phyloP scores from a whole-genome alignment of 2,329 filamentous ascomycete species.

The Aspergillus niger region DNA sequence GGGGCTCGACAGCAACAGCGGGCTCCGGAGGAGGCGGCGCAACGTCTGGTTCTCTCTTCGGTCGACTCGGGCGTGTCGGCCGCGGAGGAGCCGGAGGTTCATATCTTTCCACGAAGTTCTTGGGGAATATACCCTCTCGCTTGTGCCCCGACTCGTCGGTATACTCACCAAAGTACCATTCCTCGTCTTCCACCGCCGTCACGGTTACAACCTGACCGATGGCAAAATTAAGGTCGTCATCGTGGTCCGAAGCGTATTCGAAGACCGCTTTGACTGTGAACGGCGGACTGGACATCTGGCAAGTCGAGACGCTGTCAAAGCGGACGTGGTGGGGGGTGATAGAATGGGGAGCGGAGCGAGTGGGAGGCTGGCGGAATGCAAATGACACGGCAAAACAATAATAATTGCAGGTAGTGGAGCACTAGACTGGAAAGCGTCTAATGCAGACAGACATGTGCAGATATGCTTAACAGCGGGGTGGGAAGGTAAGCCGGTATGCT shows the following conservation, averaged over 20 bases:
- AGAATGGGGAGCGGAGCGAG: slow-evolving; percentile 9
- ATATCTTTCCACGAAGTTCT: slow-evolving; percentile 96
- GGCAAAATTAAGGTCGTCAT: slow-evolving; percentile 88
- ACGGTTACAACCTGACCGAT: slow-evolving; percentile 90
- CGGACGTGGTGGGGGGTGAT: slow-evolving; percentile 13
- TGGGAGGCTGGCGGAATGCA: slow-evolving; percentile 10
- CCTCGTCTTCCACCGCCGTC: slow-evolving; percentile 85
- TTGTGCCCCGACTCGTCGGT: slow-evolving; percentile 71
- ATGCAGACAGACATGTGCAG: slow-evolving; percentile 24
- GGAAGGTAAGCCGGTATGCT: slow-evolving; percentile 6
- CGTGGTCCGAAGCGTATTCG: slow-evolving; percentile 89
- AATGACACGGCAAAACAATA: slow-evolving; percentile 17
- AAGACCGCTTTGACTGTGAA: slow-evolving; percentile 97
- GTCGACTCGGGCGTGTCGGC: slow-evolving; percentile 69
- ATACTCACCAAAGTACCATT: slow-evolving; percentile 93
- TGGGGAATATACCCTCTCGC: slow-evolving; percentile 85
- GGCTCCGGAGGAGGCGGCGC: slow-evolving; percentile 38
- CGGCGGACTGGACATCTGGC: slow-evolving; percentile 67
- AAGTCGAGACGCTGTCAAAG: slow-evolving; percentile 31
- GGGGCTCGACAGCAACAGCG: slow-evolving; percentile 32
- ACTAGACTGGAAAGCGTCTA: slow-evolving; percentile 23
- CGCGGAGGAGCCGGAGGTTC: slow-evolving; percentile 88
- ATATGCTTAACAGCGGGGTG: slow-evolving; percentile 13
- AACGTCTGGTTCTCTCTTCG: slow-evolving; percentile 63
- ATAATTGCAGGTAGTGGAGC: slow-evolving; percentile 21